phyloP scores from a whole-genome alignment of 176 grass and related monocot species.

The Saccharum officinarum region DNA sequence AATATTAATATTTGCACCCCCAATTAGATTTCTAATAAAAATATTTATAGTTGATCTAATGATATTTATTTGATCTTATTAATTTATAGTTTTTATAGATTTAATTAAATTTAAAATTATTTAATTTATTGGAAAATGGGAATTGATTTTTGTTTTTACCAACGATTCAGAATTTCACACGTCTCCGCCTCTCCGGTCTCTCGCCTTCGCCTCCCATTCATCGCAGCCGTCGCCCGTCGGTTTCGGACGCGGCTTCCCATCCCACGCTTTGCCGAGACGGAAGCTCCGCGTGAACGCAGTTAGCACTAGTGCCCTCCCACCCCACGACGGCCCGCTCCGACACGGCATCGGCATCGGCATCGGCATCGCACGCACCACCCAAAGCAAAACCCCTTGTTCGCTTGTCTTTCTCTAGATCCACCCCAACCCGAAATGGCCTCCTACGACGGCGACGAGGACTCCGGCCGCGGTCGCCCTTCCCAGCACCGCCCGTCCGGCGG shows the following conservation, averaged over 20 bases:
- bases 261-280: background rate
- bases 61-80: no score
- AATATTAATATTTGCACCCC: no score
- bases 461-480: constrained; percentile 1
- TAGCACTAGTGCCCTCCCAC: background rate
- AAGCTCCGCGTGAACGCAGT: background rate
- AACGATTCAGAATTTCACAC: background rate
- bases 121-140: background rate
- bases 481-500: constrained; percentile 40
- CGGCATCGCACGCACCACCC: background rate
- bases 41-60: no score
- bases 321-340: background rate
- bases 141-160: no score
- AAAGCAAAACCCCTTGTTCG: background rate
- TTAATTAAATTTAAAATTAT: background rate
- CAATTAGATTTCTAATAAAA: no score
- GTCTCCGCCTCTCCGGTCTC: background rate
- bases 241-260: background rate
- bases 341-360: background rate
- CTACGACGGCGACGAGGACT: constrained; percentile 42
- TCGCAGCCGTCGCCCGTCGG: background rate
- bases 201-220: background rate
- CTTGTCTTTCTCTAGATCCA: constrained; percentile 22
- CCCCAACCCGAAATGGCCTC: constrained; percentile 37
- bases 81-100: no score